phyloP scores from a whole-genome alignment of 257 asterid genomes.

The Nicotiana undulata region DNA sequence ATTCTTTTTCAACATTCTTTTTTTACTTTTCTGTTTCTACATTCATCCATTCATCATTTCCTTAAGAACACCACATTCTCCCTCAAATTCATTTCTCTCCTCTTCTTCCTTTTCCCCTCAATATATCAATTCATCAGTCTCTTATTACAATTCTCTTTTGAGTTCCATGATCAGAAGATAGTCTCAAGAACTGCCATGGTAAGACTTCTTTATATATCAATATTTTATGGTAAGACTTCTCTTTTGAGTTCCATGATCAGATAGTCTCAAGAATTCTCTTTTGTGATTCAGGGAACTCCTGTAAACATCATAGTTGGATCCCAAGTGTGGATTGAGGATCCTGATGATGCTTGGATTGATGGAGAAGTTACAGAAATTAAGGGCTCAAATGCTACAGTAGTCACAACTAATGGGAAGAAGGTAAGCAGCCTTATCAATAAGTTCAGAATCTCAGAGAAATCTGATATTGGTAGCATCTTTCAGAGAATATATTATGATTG shows the following conservation, averaged over 20 bases:
- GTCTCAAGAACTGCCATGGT: constrained; percentile 46
- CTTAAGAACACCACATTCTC: constrained; percentile 25
- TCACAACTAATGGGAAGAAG: constrained; percentile 53
- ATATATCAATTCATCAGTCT: constrained; percentile 11
- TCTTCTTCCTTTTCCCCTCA: constrained; percentile 4
- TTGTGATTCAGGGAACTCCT: constrained; percentile 76
- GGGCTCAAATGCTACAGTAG: constrained; percentile 58
- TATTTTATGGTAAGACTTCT: no score
- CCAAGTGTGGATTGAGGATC: constrained; percentile 88
- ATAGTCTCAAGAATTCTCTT: constrained; percentile 30
- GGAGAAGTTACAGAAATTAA: constrained; percentile 68
- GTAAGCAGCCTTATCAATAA: constrained; percentile 34
- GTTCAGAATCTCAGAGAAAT: constrained; percentile 1
- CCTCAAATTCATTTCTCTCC: constrained; percentile 19
- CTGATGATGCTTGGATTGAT: constrained; percentile 80
- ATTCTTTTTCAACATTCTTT: constrained; percentile 37
- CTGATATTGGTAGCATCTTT: background rate
- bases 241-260: no score
- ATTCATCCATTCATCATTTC: constrained; percentile 33
- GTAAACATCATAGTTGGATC: constrained; percentile 87
- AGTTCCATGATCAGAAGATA: constrained; percentile 49
- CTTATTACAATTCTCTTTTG: constrained; percentile 12
- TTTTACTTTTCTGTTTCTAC: constrained; percentile 30
- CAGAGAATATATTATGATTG: background rate
- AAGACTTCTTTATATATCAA: constrained; percentile 16